Evolutionary conservation across 495 filamentous ascomycete genomes (phyloP).

Genomic region (Poronia punctata): DNA sequence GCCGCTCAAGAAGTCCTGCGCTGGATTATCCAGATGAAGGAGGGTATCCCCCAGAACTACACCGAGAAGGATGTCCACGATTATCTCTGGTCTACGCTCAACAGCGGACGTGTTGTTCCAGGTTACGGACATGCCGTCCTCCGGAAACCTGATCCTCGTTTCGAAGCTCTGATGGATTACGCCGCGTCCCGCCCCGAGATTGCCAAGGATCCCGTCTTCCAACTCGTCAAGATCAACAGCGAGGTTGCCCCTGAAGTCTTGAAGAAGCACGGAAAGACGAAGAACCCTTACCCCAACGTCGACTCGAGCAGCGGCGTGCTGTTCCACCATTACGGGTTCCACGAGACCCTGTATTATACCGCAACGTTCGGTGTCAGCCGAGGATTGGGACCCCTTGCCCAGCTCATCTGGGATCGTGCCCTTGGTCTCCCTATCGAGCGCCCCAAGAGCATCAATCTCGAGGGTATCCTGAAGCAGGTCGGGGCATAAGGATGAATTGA

Average conservation of each 20-base stretch:
- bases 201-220: constrained; percentile 79
- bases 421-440: constrained; percentile 95
- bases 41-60: constrained; percentile 70
- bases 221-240: constrained; percentile 82
- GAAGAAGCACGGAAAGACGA: constrained; percentile 94
- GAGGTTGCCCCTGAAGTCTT: constrained; percentile 74
- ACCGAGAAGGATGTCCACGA: constrained; percentile 69
- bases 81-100: constrained; percentile 90
- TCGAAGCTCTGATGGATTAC: constrained; percentile 94
- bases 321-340: constrained; percentile 95
- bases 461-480: constrained; percentile 63
- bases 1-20: constrained; percentile 96
- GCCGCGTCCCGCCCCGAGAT: constrained; percentile 79
- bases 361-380: constrained; percentile 92
- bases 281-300: constrained; percentile 97
- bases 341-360: constrained; percentile 95
- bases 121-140: constrained; percentile 98
- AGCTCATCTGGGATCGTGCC: constrained; percentile 94
- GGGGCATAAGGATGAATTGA: constrained; percentile 20
- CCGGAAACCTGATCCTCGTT: constrained; percentile 92
- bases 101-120: constrained; percentile 89
- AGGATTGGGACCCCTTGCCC: constrained; percentile 83
- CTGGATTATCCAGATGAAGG: constrained; percentile 93
- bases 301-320: constrained; percentile 87
- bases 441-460: constrained; percentile 91